Evolutionary conservation across 768 basidiomycete species (phyloP).

Genomic region (Termitomyces sp.): DNA sequence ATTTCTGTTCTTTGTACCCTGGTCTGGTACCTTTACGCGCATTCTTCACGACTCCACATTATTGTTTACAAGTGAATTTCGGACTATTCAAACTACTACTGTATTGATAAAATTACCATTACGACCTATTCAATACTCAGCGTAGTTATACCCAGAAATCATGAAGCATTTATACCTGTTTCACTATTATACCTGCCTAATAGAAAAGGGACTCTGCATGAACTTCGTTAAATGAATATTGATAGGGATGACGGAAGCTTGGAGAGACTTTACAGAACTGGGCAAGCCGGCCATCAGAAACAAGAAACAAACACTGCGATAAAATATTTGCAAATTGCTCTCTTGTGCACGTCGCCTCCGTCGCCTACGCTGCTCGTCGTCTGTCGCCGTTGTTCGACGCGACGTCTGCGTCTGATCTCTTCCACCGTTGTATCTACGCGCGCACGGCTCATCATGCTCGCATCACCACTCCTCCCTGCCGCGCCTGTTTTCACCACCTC

Average conservation of each 20-base stretch:
- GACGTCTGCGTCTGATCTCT: constrained; percentile 8
- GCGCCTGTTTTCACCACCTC: constrained; percentile 49
- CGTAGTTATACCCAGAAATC: constrained; percentile 3
- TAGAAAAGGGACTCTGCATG: not conserved
- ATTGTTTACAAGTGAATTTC: not conserved
- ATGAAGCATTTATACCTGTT: constrained; percentile 4
- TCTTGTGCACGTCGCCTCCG: not conserved
- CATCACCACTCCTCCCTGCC: constrained; percentile 57
- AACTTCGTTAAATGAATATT: not conserved
- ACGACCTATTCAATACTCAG: not conserved
- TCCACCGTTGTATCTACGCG: not conserved
- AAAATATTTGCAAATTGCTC: constrained; percentile 15
- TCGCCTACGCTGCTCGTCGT: constrained; percentile 5
- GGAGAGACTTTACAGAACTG: no score
- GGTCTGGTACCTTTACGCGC: constrained; percentile 9
- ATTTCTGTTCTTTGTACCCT: not conserved
- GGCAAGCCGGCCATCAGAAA: constrained; percentile 17
- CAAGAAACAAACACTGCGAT: constrained; percentile 18
- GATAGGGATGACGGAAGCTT: not conserved
- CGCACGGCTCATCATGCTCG: constrained; percentile 52
- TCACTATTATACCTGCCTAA: not conserved
- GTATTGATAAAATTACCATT: constrained; percentile 10
- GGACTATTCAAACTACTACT: constrained; percentile 1
- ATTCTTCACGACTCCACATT: constrained; percentile 4
- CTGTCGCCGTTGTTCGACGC: constrained; percentile 11